phyloP scores from a whole-genome alignment of 2,329 filamentous ascomycete genomes.

The Juglanconis oblonga region DNA sequence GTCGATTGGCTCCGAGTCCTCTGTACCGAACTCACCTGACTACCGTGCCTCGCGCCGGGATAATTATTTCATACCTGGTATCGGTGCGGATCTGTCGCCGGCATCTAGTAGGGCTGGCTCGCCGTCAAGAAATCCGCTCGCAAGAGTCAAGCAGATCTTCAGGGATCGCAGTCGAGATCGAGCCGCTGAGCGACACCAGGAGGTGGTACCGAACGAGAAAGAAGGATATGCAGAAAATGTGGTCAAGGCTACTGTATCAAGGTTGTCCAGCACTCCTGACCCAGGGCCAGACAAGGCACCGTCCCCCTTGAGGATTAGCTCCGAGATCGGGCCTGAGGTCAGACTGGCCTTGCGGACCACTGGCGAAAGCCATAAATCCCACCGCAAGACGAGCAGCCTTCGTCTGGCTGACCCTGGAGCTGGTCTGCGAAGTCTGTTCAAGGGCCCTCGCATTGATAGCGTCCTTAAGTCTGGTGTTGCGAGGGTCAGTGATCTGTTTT shows the following conservation, averaged over 20 bases:
- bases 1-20: constrained; percentile 44
- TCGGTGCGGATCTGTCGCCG: constrained; percentile 62
- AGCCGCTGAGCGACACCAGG: constrained; percentile 28
- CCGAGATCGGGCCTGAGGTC: constrained; percentile 36
- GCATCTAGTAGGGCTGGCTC: constrained; percentile 58
- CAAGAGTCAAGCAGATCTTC: constrained; percentile 54
- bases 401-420: constrained; percentile 43
- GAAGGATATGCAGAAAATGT: constrained; percentile 26
- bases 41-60: constrained; percentile 42
- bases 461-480: constrained; percentile 61
- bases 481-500: constrained; percentile 55
- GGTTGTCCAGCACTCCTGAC: constrained; percentile 8
- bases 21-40: constrained; percentile 51
- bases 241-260: not conserved
- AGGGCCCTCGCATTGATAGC: constrained; percentile 70
- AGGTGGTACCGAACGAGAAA: constrained; percentile 24
- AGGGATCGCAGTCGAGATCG: constrained; percentile 51
- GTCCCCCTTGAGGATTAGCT: constrained; percentile 27
- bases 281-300: constrained; percentile 26
- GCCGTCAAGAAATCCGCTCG: constrained; percentile 58
- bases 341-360: constrained; percentile 34
- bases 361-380: constrained; percentile 47
- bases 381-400: constrained; percentile 48
- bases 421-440: constrained; percentile 72
- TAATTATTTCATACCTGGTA: constrained; percentile 52